Evolutionary conservation across 139 green algal species (phyloP).

Genomic region (Monoraphidium neglectum): DNA sequence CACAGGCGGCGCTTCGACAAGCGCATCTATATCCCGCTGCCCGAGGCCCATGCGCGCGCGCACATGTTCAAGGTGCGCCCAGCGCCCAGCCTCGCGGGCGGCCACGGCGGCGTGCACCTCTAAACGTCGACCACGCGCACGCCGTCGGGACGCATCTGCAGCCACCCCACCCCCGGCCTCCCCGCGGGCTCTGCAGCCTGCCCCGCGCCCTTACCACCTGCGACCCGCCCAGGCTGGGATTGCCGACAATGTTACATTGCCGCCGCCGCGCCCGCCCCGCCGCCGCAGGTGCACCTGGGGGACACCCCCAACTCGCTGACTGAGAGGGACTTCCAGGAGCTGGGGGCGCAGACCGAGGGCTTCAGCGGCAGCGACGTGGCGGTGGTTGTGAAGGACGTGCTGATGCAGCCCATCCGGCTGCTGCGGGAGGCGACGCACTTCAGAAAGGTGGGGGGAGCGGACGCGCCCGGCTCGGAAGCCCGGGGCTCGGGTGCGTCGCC

Average conservation of each 20-base stretch:
- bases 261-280: too few relatives aligned
- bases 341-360: conserved; percentile 84
- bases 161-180: too few relatives aligned
- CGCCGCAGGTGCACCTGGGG: conserved; percentile 77
- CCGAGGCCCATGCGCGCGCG: conserved; percentile 83
- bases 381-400: conserved; percentile 94
- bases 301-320: conserved; percentile 90
- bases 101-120: too few relatives aligned
- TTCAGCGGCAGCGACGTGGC: conserved; percentile 89
- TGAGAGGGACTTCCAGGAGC: conserved; percentile 67
- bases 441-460: conserved; percentile 53
- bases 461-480: conserved; percentile 37
- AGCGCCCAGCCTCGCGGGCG: too few relatives aligned
- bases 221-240: too few relatives aligned
- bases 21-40: conserved; percentile 99
- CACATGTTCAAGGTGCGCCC: conserved; percentile 92
- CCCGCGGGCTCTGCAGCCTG: too few relatives aligned
- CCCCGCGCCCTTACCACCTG: too few relatives aligned
- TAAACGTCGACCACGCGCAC: too few relatives aligned
- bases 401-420: conserved; percentile 97
- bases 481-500: too few relatives aligned
- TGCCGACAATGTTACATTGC: not conserved
- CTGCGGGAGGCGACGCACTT: conserved; percentile 94
- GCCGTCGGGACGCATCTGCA: too few relatives aligned
- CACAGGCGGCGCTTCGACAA: conserved; percentile 90